These are phyloP conservation scores for Gracilaria gracilis DNA, from an alignment of 23 red algal genomes.

Conservation along the genomic window DNA sequence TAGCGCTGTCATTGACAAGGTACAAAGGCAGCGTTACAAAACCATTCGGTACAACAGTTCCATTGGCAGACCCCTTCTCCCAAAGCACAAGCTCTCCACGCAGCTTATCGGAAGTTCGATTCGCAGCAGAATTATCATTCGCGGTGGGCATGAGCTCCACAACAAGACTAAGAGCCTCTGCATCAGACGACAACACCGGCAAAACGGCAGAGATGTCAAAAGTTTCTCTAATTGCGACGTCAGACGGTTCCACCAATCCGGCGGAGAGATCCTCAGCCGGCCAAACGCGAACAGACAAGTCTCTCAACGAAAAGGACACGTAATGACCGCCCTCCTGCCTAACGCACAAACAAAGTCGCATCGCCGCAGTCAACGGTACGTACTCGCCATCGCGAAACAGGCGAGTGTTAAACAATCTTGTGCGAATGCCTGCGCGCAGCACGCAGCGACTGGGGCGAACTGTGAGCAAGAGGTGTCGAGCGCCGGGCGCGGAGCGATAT, in stretches of 20 bases:
- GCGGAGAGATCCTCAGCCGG: conserved; percentile 36
- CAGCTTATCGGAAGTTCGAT: not conserved
- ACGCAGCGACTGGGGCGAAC: conserved; percentile 49
- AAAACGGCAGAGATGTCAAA: conserved; percentile 62
- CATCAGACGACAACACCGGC: conserved; percentile 5
- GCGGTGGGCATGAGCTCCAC: not conserved
- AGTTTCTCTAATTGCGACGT: conserved; percentile 1
- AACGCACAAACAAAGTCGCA: conserved; percentile 46
- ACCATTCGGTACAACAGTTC: conserved; percentile 37
- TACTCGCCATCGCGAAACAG: not conserved
- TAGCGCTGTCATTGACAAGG: conserved; percentile 7
- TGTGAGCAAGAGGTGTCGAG: conserved; percentile 44
- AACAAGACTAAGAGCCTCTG: conserved; percentile 15
- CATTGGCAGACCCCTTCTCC: conserved; percentile 12
- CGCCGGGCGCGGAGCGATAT: conserved; percentile 19
- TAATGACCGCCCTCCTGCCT: conserved; percentile 4
- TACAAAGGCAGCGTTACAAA: conserved; percentile 41
- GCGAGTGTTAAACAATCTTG: not conserved
- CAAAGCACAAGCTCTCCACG: conserved; percentile 46
- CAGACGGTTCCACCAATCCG: not conserved
- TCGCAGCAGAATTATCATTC: not conserved
- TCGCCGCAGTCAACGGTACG: not conserved
- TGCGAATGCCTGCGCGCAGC: not conserved
- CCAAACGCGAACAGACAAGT: conserved; percentile 28
- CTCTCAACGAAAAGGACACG: conserved; percentile 42